These are phyloP conservation scores for Paracamarosporium sp. DNA, from an alignment of 2,329 filamentous ascomycete genomes.

Conservation along the genomic window DNA sequence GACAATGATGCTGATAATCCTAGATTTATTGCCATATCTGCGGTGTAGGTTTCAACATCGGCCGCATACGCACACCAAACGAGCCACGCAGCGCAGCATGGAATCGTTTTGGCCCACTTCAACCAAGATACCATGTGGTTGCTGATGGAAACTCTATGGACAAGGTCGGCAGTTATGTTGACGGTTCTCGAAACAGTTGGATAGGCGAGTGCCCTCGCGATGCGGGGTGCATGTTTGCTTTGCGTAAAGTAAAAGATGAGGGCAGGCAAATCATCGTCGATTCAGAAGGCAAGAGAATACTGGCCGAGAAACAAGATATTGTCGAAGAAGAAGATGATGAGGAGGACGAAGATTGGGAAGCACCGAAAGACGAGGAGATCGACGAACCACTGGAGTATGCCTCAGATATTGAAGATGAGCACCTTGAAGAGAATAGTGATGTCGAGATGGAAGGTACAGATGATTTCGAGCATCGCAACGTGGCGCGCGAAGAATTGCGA, in stretches of 20 bases:
- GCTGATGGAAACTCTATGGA: neutral
- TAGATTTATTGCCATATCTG: constrained; percentile 9
- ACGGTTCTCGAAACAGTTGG: neutral
- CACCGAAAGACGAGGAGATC: neutral
- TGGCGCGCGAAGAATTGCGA: neutral
- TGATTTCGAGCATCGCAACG: neutral
- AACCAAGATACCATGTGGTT: neutral
- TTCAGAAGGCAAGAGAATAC: neutral
- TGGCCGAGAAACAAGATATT: neutral
- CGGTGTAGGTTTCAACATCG: constrained; percentile 15
- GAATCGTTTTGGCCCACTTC: neutral
- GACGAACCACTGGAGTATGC: constrained; percentile 8
- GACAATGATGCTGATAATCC: neutral
- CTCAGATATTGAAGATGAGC: neutral
- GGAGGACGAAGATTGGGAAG: neutral
- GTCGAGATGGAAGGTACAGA: neutral
- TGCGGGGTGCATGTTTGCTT: constrained; percentile 6
- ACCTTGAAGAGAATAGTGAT: neutral
- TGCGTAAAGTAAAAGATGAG: neutral
- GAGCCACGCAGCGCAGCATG: constrained; percentile 13
- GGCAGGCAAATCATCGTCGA: neutral
- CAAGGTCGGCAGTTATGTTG: neutral
- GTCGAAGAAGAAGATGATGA: constrained; percentile 6
- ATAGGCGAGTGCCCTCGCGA: constrained; percentile 1
- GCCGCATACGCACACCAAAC: constrained; percentile 4